Percentiles rank a stretch among this genome's conserved stretches.
These are phyloP conservation scores for Tetracladium maxilliforme DNA, from an alignment of 2,329 filamentous ascomycete species.

Conservation along the genomic window DNA sequence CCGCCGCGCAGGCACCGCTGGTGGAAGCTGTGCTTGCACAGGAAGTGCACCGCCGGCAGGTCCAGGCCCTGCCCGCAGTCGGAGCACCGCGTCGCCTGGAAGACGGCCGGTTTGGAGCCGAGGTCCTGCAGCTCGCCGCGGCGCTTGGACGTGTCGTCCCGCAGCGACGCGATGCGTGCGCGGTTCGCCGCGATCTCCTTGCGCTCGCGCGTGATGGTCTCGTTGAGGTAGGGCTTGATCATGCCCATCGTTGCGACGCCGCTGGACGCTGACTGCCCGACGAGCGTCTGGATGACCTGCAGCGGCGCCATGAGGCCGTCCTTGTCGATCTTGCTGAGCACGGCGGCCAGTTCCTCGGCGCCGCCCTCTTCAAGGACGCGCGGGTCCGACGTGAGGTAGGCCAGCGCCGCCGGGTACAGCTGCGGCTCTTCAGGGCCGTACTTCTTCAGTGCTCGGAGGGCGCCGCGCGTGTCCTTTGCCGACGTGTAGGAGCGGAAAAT, in stretches of 20 bases:
- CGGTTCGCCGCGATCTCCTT: slow-evolving; percentile 72
- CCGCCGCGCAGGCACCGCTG: slow-evolving; percentile 62
- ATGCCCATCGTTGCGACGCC: slow-evolving; percentile 93
- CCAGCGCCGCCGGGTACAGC: slow-evolving; percentile 79
- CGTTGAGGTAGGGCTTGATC: slow-evolving; percentile 82
- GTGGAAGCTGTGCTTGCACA: slow-evolving; percentile 96
- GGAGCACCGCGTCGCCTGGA: slow-evolving; percentile 79
- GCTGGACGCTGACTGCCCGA: too few relatives aligned
- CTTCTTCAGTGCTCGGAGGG: slow-evolving; percentile 77
- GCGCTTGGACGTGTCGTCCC: slow-evolving; percentile 68
- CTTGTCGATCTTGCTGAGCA: slow-evolving; percentile 75
- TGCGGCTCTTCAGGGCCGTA: slow-evolving; percentile 87
- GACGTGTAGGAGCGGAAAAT: slow-evolving; percentile 95
- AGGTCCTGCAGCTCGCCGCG: slow-evolving; percentile 66
- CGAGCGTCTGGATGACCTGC: slow-evolving; percentile 89
- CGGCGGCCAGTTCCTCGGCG: slow-evolving; percentile 60
- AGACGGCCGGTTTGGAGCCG: slow-evolving; percentile 66
- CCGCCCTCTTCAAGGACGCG: slow-evolving; percentile 75
- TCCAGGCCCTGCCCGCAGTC: slow-evolving; percentile 69
- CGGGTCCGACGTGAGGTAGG: slow-evolving; percentile 82
- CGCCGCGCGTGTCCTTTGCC: slow-evolving; percentile 79
- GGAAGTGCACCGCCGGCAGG: slow-evolving; percentile 82
- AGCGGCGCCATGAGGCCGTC: slow-evolving; percentile 90
- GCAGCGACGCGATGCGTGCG: slow-evolving; percentile 69
- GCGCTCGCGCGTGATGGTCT: slow-evolving; percentile 78